Conservation (phyloP, 805 yeast genomes). For the Cyberlindnera euphorbiiphila region DNA sequence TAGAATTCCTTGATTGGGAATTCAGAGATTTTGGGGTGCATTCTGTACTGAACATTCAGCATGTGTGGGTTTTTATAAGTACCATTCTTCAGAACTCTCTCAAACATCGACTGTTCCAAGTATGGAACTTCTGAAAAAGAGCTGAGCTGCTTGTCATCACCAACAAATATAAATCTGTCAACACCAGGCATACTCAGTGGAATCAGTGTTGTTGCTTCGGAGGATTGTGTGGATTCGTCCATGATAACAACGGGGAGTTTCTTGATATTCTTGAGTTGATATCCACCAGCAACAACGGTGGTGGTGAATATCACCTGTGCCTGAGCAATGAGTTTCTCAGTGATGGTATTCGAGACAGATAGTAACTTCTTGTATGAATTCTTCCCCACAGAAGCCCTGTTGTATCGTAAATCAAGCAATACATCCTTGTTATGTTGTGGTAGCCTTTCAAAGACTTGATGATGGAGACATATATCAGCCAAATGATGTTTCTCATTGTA, state of each 20-base stretch:
- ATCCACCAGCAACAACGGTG: constrained; percentile 68
- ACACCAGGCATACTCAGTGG: constrained; percentile 69
- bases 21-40: constrained; percentile 61
- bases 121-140: constrained; percentile 67
- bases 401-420: constrained; percentile 39
- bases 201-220: constrained; percentile 67
- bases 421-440: constrained; percentile 42
- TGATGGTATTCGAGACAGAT: constrained; percentile 40
- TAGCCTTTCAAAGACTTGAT: constrained; percentile 48
- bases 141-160: constrained; percentile 73
- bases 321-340: constrained; percentile 52
- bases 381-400: constrained; percentile 40
- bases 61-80: constrained; percentile 57
- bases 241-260: constrained; percentile 70
- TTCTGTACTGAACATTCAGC: constrained; percentile 67
- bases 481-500: constrained; percentile 55
- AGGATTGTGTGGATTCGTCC: constrained; percentile 78
- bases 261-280: constrained; percentile 50
- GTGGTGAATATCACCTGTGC: constrained; percentile 71
- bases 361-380: constrained; percentile 48
- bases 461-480: constrained; percentile 59
- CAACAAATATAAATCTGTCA: constrained; percentile 64
- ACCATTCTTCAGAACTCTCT: constrained; percentile 60
- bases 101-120: constrained; percentile 63
- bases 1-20: constrained; percentile 55